Evolutionary conservation across 2,329 filamentous ascomycete species (phyloP).

Genomic region (Aspergillus brunneoviolaceus): DNA sequence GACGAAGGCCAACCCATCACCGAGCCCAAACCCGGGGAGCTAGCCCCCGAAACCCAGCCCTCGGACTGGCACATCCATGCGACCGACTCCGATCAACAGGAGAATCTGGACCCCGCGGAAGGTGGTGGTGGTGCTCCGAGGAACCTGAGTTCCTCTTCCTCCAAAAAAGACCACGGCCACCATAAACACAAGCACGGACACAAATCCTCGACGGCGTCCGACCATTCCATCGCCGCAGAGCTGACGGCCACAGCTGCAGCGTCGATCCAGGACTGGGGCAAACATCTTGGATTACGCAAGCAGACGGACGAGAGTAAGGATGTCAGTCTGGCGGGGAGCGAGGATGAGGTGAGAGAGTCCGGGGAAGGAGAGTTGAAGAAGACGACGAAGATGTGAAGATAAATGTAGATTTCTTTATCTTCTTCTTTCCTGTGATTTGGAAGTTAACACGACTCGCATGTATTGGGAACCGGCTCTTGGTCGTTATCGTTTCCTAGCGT

Average conservation of each 20-base stretch:
- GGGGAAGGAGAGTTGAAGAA: not conserved
- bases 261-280: slow-evolving; percentile 34
- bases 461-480: no score
- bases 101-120: slow-evolving; percentile 12
- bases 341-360: slow-evolving; percentile 34
- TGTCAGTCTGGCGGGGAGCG: slow-evolving; percentile 71
- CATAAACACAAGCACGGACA: not conserved
- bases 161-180: slow-evolving; percentile 4
- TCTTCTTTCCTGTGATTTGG: not conserved
- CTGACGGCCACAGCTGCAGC: slow-evolving; percentile 18
- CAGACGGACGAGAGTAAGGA: slow-evolving; percentile 64
- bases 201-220: not conserved
- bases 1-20: slow-evolving; percentile 51
- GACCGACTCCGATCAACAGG: slow-evolving; percentile 30
- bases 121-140: no score
- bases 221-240: slow-evolving; percentile 14
- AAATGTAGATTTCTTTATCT: not conserved
- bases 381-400: not conserved
- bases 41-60: slow-evolving; percentile 66
- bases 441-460: no score
- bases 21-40: slow-evolving; percentile 66
- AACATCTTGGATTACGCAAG: slow-evolving; percentile 66
- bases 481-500: no score
- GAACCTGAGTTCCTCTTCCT: slow-evolving; percentile 9
- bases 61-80: slow-evolving; percentile 72